Evolutionary conservation across 257 asterid species (phyloP).

Genomic region (Verbena officinalis): DNA sequence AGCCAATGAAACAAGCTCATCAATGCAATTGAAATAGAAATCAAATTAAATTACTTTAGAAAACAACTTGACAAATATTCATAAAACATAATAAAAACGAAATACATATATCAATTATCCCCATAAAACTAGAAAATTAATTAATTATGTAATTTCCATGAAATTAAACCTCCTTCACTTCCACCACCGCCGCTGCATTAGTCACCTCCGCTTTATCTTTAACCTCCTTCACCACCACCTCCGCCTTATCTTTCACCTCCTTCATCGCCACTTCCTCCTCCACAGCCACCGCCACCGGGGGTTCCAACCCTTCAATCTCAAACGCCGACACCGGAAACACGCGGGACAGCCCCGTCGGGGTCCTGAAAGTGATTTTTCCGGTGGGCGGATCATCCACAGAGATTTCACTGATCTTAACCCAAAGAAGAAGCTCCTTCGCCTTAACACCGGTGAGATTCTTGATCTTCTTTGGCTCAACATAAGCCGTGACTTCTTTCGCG

Average conservation of each 20-base stretch:
- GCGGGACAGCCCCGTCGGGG: slow-evolving; percentile 59
- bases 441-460: slow-evolving; percentile 63
- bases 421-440: slow-evolving; percentile 66
- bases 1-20: background rate
- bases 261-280: slow-evolving; percentile 16
- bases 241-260: slow-evolving; percentile 11
- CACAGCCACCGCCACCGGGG: too few species aligned
- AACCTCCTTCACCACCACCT: background rate
- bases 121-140: background rate
- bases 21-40: background rate
- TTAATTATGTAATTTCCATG: background rate
- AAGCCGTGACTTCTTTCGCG: slow-evolving; percentile 62
- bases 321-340: slow-evolving; percentile 58
- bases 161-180: slow-evolving; percentile 31
- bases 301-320: too few species aligned
- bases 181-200: slow-evolving; percentile 12
- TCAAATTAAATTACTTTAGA: background rate
- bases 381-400: slow-evolving; percentile 49
- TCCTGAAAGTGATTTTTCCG: slow-evolving; percentile 61
- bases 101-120: background rate
- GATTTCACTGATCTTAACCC: slow-evolving; percentile 57
- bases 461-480: slow-evolving; percentile 50
- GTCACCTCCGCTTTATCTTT: background rate
- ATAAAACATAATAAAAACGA: too few species aligned
- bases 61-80: too few species aligned